Percentiles rank a stretch among this genome's conserved stretches.
Evolutionary conservation across 352 stramenopile genomes (phyloP).

Genomic region (Paralagenidium karlingii): DNA sequence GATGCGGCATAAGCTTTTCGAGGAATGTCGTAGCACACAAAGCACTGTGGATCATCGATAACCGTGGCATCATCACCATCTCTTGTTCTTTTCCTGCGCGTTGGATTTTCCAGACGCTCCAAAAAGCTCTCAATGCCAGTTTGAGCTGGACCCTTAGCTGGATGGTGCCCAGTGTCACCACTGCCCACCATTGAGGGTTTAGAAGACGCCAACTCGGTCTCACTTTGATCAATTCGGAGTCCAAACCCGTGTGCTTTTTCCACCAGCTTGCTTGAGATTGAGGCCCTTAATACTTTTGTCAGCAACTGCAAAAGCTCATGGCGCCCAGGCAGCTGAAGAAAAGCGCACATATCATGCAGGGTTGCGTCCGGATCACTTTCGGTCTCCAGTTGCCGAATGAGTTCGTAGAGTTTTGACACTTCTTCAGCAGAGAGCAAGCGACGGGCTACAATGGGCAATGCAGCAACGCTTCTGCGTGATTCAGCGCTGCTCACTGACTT

Average conservation of each 20-base stretch:
- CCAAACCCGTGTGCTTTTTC: slow-evolving; percentile 17
- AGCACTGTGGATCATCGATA: slow-evolving; percentile 68
- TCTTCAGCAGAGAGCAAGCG: slow-evolving; percentile 31
- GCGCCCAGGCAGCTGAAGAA: slow-evolving; percentile 23
- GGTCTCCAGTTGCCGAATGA: slow-evolving; percentile 40
- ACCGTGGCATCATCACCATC: slow-evolving; percentile 22
- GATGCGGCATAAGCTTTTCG: slow-evolving; percentile 61
- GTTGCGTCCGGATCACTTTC: slow-evolving; percentile 22
- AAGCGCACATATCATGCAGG: slow-evolving; percentile 30
- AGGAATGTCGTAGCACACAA: slow-evolving; percentile 80
- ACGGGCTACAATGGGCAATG: slow-evolving; percentile 32
- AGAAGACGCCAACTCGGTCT: slow-evolving; percentile 1
- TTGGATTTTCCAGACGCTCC: slow-evolving; percentile 38
- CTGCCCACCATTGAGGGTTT: too few species aligned
- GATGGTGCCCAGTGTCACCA: too few species aligned
- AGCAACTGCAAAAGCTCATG: slow-evolving; percentile 49
- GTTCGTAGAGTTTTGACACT: slow-evolving; percentile 35
- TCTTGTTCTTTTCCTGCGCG: slow-evolving; percentile 3
- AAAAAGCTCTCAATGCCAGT: slow-evolving; percentile 35
- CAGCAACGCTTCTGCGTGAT: too few species aligned
- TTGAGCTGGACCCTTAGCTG: too few species aligned
- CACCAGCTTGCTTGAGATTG: slow-evolving; percentile 33
- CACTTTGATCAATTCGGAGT: slow-evolving; percentile 14
- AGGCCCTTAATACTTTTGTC: slow-evolving; percentile 36
- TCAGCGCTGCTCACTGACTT: too few species aligned